Base-by-base conservation (phyloP, 805 yeast species). In the Yarrowia osloensis region DNA sequence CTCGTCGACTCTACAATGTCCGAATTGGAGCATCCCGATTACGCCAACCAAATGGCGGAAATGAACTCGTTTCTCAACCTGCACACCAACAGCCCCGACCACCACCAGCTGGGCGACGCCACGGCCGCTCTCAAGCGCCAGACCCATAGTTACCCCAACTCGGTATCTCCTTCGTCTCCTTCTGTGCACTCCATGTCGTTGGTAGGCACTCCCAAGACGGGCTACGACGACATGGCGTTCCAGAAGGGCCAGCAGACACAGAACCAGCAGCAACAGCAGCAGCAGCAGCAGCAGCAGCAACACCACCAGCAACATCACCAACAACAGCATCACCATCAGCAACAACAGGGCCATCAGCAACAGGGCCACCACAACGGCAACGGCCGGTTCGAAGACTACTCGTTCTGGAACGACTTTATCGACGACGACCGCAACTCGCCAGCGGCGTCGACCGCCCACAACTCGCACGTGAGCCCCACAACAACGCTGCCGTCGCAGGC, bases 121-220 rank as follows among this genome's bases (percentile, higher is more conserved):
- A 4, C 47, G 28, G 9, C 24, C 19, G 28, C 40, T 5, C 47
- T 39, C 47, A 57, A 57, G 37, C 63, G 63, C 37, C 63, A 57
- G 49, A 57, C 49, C 63, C 63, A 57, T 39, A 57, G 63, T 39
- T 61, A 61, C 44, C 66, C 66, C 44, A 61, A 61, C 54, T 61
- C 66, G 21, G 66, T 61, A 3, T 61, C 66, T 4, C 66, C 66
- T 15, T 19, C 40, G 4, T 61, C 66, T 17, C 52, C 52, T 9
- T 61, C 66, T 1, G 54, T 44, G 31, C 66, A 61, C 54, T 61
- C 66, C 40, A 61, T 61, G 66, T 61, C 66, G 31, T 21, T 61
- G 24, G 66, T 61, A 9, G 66, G 54, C 33, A 44, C 66, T 8
- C 66, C 66, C 42, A 44, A 61, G 33, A 61, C 44, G 54, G 12